Percentiles rank a stretch among this genome's conserved stretches.
These are phyloP conservation scores for Coemansia aciculifera DNA, from an alignment of 192 early-diverging fungal genomes.

Conservation along the genomic window DNA sequence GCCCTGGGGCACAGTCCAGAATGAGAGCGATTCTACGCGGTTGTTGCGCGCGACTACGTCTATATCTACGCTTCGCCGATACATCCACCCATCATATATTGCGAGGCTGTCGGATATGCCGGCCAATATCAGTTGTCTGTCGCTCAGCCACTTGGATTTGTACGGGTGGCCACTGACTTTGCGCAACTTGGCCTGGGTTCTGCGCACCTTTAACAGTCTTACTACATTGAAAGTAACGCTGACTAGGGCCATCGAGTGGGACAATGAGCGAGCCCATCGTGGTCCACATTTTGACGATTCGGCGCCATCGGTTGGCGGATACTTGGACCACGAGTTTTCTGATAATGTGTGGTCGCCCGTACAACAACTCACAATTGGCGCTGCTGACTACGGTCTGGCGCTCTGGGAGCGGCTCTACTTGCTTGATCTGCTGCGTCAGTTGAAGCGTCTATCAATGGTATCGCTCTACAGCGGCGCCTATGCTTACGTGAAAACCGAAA, in stretches of 20 bases:
- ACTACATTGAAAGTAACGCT: slow-evolving; percentile 28
- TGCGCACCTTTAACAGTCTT: slow-evolving; percentile 15
- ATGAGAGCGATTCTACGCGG: slow-evolving; percentile 46
- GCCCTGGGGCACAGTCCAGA: slow-evolving; percentile 12
- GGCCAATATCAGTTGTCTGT: slow-evolving; percentile 11
- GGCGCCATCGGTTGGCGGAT: not conserved
- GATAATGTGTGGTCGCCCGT: not conserved
- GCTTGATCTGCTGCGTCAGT: not conserved
- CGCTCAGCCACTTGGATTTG: slow-evolving; percentile 26
- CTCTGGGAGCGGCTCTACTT: slow-evolving; percentile 15
- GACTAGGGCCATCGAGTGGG: not conserved
- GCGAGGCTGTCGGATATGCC: slow-evolving; percentile 34
- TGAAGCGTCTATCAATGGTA: slow-evolving; percentile 1
- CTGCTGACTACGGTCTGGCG: slow-evolving; percentile 8
- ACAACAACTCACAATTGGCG: slow-evolving; percentile 18
- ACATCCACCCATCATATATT: slow-evolving; percentile 51
- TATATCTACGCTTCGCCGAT: slow-evolving; percentile 32
- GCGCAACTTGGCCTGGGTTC: slow-evolving; percentile 27
- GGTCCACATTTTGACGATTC: not conserved
- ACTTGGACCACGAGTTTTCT: not conserved
- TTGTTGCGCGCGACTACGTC: slow-evolving; percentile 35
- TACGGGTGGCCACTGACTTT: slow-evolving; percentile 51
- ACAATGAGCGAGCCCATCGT: not conserved
- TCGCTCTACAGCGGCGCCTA: slow-evolving; percentile 33
- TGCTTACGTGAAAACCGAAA: slow-evolving; percentile 20